Conservation (phyloP, 257 asterid species). For the Ophiorrhiza pumila region DNA sequence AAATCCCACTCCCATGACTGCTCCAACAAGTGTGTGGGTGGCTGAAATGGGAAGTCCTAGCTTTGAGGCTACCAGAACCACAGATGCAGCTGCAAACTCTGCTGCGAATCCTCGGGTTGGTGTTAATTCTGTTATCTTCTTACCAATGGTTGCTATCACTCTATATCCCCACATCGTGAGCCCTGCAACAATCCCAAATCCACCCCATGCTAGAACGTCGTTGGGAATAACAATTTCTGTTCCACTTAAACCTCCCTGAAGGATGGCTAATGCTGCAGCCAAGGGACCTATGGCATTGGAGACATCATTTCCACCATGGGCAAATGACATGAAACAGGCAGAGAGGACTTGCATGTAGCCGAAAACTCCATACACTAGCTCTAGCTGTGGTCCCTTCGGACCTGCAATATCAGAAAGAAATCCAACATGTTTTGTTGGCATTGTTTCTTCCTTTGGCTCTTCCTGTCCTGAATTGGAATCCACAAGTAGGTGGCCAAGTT, state of each 20-base stretch:
- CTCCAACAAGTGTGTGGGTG: slow-evolving; percentile 91
- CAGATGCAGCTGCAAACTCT: slow-evolving; percentile 95
- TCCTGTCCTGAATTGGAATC: slow-evolving; percentile 37
- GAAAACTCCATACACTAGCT: slow-evolving; percentile 85
- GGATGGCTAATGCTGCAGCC: slow-evolving; percentile 83
- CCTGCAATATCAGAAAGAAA: slow-evolving; percentile 88
- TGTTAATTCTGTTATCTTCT: slow-evolving; percentile 87
- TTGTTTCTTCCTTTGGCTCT: slow-evolving; percentile 38
- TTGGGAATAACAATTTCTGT: slow-evolving; percentile 66
- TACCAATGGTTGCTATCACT: slow-evolving; percentile 83
- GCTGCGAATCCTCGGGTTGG: slow-evolving; percentile 97
- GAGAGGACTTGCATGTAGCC: slow-evolving; percentile 92
- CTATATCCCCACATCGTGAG: slow-evolving; percentile 83
- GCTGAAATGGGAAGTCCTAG: slow-evolving; percentile 90
- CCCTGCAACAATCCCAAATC: slow-evolving; percentile 93
- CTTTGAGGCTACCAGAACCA: slow-evolving; percentile 77
- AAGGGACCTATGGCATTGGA: slow-evolving; percentile 91
- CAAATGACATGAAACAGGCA: slow-evolving; percentile 97
- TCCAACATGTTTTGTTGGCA: slow-evolving; percentile 39
- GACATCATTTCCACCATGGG: slow-evolving; percentile 97
- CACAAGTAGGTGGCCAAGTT: slow-evolving; percentile 80
- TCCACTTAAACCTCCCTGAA: slow-evolving; percentile 68
- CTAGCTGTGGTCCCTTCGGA: slow-evolving; percentile 80
- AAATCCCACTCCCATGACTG: slow-evolving; percentile 98
- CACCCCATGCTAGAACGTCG: slow-evolving; percentile 94